These are phyloP conservation scores for Arabidopsis suecica DNA, from an alignment of 345 rosid species.

Conservation along the genomic window DNA sequence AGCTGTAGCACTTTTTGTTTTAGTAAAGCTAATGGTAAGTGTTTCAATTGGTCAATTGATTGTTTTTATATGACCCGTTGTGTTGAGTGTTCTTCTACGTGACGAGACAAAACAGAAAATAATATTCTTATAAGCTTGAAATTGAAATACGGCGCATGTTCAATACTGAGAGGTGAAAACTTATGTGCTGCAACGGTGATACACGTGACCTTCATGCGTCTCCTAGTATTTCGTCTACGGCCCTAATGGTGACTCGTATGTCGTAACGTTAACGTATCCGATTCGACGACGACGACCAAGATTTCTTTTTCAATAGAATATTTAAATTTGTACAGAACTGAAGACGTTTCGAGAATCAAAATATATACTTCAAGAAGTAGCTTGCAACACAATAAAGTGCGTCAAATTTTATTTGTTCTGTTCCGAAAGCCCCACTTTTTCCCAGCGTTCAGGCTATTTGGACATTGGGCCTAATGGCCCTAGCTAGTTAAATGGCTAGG, in stretches of 20 bases:
- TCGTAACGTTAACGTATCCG: neutral
- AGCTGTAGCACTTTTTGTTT: neutral
- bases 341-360: neutral
- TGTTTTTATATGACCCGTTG: neutral
- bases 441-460: neutral
- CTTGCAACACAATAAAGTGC: slow-evolving; percentile 6
- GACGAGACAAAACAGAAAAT: neutral
- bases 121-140: neutral
- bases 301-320: neutral
- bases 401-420: neutral
- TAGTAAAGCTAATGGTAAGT: neutral
- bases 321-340: neutral
- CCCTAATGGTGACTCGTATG: neutral
- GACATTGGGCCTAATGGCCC: neutral
- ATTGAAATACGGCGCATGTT: neutral
- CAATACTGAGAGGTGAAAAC: neutral
- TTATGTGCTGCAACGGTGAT: neutral
- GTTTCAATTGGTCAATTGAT: neutral
- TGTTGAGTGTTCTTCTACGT: neutral
- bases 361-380: neutral
- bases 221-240: neutral
- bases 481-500: neutral
- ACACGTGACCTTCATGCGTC: neutral
- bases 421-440: neutral
- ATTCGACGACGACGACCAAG: neutral